Conservation (phyloP, 352 stramenopile genomes). For the Phytopythium boreale region DNA sequence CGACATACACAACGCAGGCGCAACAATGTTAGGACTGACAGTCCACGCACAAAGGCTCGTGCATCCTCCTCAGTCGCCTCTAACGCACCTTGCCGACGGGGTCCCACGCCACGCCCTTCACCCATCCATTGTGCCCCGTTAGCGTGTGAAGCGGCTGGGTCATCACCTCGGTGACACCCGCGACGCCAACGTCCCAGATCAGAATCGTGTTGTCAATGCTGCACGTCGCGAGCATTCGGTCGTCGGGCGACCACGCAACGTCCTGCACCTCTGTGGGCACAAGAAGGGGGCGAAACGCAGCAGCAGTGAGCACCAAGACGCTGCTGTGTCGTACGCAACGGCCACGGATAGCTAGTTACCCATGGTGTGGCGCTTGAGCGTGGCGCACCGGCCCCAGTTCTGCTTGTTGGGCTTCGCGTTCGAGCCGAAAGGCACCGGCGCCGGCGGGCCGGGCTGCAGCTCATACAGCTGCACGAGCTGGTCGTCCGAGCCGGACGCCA, state of each 20-base stretch:
- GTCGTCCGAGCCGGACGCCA: slow-evolving; percentile 83
- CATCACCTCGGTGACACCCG: slow-evolving; percentile 59
- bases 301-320: neutral
- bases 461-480: slow-evolving; percentile 85
- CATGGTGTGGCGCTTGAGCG: slow-evolving; percentile 85
- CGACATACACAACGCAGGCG: neutral
- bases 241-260: slow-evolving; percentile 83
- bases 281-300: too few relatives aligned
- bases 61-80: neutral
- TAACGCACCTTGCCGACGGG: slow-evolving; percentile 71
- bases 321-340: neutral
- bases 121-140: slow-evolving; percentile 78
- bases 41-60: neutral
- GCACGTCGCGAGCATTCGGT: slow-evolving; percentile 85
- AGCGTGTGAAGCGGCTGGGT: slow-evolving; percentile 78
- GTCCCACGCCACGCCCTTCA: slow-evolving; percentile 87
- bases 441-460: slow-evolving; percentile 51
- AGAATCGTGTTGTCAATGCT: slow-evolving; percentile 89
- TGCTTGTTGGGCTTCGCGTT: slow-evolving; percentile 79
- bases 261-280: slow-evolving; percentile 68
- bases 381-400: slow-evolving; percentile 81
- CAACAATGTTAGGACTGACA: neutral
- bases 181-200: slow-evolving; percentile 77
- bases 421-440: slow-evolving; percentile 77
- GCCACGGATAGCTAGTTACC: slow-evolving; percentile 27